phyloP scores from a whole-genome alignment of 2,329 filamentous ascomycete species.

The Phyllosticta citrichinensis region DNA sequence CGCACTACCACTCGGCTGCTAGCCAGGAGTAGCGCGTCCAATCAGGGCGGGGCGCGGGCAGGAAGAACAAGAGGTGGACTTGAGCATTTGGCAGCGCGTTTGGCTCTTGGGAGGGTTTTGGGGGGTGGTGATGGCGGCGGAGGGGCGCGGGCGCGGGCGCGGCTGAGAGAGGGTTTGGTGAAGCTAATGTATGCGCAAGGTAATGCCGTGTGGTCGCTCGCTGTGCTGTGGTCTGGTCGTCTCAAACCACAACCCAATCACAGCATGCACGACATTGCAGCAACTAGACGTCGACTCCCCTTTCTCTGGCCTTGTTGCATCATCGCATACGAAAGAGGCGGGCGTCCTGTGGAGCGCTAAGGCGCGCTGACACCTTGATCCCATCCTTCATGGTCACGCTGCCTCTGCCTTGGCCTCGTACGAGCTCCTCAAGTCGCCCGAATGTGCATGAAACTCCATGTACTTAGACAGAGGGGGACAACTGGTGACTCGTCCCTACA shows the following conservation, averaged over 20 bases:
- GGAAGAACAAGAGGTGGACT: no score
- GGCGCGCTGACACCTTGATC: neutral
- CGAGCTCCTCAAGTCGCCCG: neutral
- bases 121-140: no score
- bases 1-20: neutral
- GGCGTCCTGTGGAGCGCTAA: neutral
- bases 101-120: no score
- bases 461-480: no score
- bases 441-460: neutral
- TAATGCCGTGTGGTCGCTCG: no score
- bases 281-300: neutral
- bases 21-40: neutral
- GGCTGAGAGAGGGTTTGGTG: no score
- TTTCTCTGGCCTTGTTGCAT: neutral
- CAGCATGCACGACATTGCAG: neutral
- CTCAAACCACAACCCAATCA: no score
- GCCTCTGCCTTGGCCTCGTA: constrained; percentile 2
- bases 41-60: neutral
- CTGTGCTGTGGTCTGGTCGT: no score
- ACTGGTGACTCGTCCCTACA: neutral
- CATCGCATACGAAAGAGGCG: neutral
- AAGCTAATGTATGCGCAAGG: no score
- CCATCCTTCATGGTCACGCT: neutral
- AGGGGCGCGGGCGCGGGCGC: no score
- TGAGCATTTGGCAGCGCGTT: no score